phyloP scores from a whole-genome alignment of 257 asterid genomes.

The Rehmannia glutinosa region DNA sequence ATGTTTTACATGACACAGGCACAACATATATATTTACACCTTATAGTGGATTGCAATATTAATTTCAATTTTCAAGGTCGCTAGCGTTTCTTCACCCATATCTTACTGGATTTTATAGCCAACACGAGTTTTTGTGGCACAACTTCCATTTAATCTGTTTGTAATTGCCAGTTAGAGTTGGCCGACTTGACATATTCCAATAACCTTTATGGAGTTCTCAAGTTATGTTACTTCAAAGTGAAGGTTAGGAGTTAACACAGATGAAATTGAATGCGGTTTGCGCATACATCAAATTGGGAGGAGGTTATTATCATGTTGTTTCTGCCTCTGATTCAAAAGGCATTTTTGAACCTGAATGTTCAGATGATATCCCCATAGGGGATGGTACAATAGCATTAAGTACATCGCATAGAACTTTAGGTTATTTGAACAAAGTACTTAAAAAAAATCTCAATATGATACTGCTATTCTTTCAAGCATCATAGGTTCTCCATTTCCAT shows the following conservation, averaged over 20 bases:
- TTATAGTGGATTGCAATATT: background rate
- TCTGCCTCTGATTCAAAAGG: background rate
- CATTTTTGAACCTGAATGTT: background rate
- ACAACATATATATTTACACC: background rate
- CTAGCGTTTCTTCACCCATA: constrained; percentile 6
- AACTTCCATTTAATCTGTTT: background rate
- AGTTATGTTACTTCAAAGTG: background rate
- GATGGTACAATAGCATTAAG: background rate
- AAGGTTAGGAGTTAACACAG: background rate
- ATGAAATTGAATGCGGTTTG: background rate
- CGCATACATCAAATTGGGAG: background rate
- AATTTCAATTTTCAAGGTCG: background rate
- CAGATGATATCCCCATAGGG: background rate
- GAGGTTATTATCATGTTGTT: background rate
- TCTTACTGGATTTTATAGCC: background rate
- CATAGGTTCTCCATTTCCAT: background rate
- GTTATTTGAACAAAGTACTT: too few species aligned
- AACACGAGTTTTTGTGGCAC: background rate
- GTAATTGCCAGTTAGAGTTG: background rate
- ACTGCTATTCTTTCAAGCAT: background rate
- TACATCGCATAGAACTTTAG: background rate
- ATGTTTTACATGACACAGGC: constrained; percentile 7
- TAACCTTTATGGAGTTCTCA: background rate
- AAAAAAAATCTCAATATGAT: background rate
- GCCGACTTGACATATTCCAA: background rate